Conservation (phyloP, 805 yeast genomes). For the Yarrowia sp. region DNA sequence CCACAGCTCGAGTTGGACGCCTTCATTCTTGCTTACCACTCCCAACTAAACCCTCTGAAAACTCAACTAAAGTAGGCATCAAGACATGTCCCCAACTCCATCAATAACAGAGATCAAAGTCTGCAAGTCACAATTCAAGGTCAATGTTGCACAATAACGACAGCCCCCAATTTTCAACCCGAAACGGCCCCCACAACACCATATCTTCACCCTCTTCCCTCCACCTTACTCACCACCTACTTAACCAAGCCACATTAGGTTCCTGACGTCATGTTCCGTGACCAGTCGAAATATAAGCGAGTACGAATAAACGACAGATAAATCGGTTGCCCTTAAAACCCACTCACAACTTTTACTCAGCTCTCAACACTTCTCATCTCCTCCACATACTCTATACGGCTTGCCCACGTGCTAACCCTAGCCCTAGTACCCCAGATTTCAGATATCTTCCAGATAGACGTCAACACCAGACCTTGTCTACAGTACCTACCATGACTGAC, state of each 20-base stretch:
- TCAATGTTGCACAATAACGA: too few relatives aligned
- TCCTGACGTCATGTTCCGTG: background rate
- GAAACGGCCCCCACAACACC: background rate
- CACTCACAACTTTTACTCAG: background rate
- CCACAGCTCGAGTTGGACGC: too few relatives aligned
- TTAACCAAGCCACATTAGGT: conserved; percentile 4
- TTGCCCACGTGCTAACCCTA: conserved; percentile 19
- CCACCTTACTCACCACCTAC: background rate
- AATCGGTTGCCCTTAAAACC: too few relatives aligned
- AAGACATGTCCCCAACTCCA: too few relatives aligned
- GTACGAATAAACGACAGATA: too few relatives aligned
- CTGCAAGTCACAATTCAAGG: too few relatives aligned
- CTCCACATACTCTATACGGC: background rate
- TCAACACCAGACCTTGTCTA: background rate
- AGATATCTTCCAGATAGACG: background rate
- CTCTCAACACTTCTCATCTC: background rate
- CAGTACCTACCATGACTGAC: conserved; percentile 7
- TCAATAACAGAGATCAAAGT: too few relatives aligned
- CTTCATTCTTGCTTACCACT: too few relatives aligned
- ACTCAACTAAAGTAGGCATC: too few relatives aligned
- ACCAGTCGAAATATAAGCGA: too few relatives aligned
- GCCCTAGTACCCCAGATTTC: conserved; percentile 5
- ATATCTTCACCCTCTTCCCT: background rate
- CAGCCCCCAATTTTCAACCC: too few relatives aligned
- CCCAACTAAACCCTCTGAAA: too few relatives aligned